A percentile compares a stretch with the other conserved stretches of the same genome.
These are phyloP conservation scores for Plenodomus biglobosus DNA, from an alignment of 2,329 filamentous ascomycete species.

Conservation along the genomic window DNA sequence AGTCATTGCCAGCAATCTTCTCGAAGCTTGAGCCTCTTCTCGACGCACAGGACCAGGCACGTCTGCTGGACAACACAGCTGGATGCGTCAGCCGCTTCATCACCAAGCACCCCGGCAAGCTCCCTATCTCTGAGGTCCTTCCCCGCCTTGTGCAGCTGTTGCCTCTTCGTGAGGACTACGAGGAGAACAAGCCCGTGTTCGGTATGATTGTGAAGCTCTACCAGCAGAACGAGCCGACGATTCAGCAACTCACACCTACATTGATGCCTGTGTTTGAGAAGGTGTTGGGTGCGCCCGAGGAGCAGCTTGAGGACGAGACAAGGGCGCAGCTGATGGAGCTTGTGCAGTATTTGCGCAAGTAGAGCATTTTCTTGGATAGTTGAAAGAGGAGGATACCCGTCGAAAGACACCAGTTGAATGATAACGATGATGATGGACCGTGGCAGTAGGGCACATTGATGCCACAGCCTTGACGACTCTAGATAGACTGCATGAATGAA, in stretches of 20 bases:
- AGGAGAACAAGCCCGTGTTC: constrained; percentile 95
- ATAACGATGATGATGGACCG: constrained; percentile 17
- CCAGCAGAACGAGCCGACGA: constrained; percentile 66
- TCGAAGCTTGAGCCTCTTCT: constrained; percentile 84
- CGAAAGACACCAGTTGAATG: constrained; percentile 27
- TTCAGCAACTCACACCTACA: constrained; percentile 69
- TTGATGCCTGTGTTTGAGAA: constrained; percentile 72
- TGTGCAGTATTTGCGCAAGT: constrained; percentile 55
- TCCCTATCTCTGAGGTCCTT: constrained; percentile 79
- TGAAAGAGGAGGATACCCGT: constrained; percentile 28
- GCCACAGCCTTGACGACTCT: constrained; percentile 24
- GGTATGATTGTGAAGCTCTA: constrained; percentile 87
- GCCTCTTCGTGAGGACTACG: constrained; percentile 88
- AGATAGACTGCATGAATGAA: constrained; percentile 23
- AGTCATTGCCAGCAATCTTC: constrained; percentile 76
- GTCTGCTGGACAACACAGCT: constrained; percentile 88
- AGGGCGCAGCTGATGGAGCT: constrained; percentile 66
- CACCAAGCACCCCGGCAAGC: constrained; percentile 77
- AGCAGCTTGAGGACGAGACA: constrained; percentile 74
- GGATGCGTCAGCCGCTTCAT: constrained; percentile 94
- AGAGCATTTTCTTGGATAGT: constrained; percentile 21
- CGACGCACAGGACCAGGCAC: constrained; percentile 72
- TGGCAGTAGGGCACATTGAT: constrained; percentile 16
- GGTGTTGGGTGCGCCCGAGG: constrained; percentile 70
- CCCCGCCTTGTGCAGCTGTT: constrained; percentile 77